A percentile compares a stretch with the other conserved stretches of the same genome.
Evolutionary conservation across 108 stramenopile species (phyloP).

Genomic region (Skeletonema menzelii): DNA sequence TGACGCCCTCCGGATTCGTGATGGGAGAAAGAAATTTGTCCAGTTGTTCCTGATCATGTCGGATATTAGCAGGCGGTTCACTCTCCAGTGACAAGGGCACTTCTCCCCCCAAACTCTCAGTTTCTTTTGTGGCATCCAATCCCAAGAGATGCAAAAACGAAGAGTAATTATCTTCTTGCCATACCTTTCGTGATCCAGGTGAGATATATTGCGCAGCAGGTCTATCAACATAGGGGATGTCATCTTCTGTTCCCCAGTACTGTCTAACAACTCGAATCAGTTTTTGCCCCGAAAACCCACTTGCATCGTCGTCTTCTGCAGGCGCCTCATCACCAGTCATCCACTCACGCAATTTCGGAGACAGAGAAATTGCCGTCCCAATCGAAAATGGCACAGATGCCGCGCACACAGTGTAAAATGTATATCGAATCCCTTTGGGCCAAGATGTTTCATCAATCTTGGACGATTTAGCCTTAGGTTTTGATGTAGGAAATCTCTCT

Average conservation of each 20-base stretch:
- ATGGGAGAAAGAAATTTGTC: slow-evolving; percentile 30
- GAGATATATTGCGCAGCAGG: neutral
- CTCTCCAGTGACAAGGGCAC: slow-evolving; percentile 32
- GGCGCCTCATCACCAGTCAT: slow-evolving; percentile 25
- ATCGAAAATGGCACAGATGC: slow-evolving; percentile 36
- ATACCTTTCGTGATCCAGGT: slow-evolving; percentile 19
- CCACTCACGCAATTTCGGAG: slow-evolving; percentile 32
- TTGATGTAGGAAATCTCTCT: neutral
- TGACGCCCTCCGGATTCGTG: slow-evolving; percentile 32
- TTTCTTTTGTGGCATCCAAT: neutral
- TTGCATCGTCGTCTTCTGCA: neutral
- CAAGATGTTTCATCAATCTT: slow-evolving; percentile 30
- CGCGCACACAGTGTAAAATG: slow-evolving; percentile 27
- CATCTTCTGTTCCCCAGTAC: slow-evolving; percentile 37
- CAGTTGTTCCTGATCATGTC: slow-evolving; percentile 16
- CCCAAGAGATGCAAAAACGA: slow-evolving; percentile 30
- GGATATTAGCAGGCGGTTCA: slow-evolving; percentile 23
- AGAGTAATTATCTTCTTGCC: slow-evolving; percentile 35
- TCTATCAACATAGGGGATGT: slow-evolving; percentile 23
- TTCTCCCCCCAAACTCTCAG: neutral
- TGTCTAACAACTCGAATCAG: slow-evolving; percentile 19
- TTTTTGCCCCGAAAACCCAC: neutral
- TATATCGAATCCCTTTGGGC: slow-evolving; percentile 26
- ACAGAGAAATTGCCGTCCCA: slow-evolving; percentile 32
- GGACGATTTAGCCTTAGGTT: neutral